Conservation (phyloP, 345 rosid species). For the Camelina hispida region DNA sequence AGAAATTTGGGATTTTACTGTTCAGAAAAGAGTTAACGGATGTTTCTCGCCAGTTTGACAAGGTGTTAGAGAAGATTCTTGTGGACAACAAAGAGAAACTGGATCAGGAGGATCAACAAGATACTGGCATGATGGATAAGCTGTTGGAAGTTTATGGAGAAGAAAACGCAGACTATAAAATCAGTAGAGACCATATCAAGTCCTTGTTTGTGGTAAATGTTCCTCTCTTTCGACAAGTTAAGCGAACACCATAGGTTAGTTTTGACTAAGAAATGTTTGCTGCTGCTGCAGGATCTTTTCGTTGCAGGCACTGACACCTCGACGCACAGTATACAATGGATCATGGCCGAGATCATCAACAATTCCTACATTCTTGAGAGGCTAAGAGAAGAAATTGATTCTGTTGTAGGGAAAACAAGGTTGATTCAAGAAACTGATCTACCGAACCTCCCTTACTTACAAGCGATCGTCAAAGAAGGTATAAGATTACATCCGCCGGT, state of each 20-base stretch:
- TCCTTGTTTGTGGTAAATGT: constrained; percentile 32
- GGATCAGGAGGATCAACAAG: neutral
- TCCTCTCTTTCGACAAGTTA: neutral
- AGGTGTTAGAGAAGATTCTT: constrained; percentile 34
- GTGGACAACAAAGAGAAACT: neutral
- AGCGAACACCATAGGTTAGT: neutral
- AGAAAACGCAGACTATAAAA: neutral
- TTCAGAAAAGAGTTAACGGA: constrained; percentile 5
- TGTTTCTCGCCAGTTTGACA: constrained; percentile 6
- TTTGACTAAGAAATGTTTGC: neutral
- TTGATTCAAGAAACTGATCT: constrained; percentile 1
- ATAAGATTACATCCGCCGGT: too few relatives aligned
- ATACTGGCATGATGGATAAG: neutral
- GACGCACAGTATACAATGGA: neutral
- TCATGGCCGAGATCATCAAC: neutral
- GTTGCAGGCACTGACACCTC: neutral
- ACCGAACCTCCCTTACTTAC: neutral
- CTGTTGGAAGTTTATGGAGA: neutral
- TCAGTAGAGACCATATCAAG: constrained; percentile 6
- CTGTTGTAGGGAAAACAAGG: neutral
- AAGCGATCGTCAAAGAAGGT: neutral
- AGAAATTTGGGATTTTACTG: neutral
- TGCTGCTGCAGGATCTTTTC: neutral
- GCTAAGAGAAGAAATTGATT: neutral
- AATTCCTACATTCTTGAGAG: neutral